Evolutionary conservation across 1,284 basidiomycete species (phyloP).

Genomic region (Rhodotorula sp.): DNA sequence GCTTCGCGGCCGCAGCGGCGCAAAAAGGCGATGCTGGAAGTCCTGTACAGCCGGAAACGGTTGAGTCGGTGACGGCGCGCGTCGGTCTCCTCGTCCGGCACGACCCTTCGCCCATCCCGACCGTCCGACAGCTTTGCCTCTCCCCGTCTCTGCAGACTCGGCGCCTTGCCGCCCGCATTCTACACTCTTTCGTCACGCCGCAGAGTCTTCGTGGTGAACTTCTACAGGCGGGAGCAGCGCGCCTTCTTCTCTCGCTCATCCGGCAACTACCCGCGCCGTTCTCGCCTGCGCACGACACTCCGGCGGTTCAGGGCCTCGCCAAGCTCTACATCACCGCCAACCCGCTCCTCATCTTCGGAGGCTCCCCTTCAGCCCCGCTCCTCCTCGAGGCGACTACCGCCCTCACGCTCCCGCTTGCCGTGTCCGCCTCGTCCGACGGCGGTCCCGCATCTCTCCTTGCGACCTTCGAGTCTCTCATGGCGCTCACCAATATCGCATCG

Average conservation of each 20-base stretch:
- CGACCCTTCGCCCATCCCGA: conserved; percentile 53
- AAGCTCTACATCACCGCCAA: conserved; percentile 90
- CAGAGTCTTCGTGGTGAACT: conserved; percentile 73
- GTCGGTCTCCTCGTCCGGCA: conserved; percentile 8
- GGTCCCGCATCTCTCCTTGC: conserved; percentile 61
- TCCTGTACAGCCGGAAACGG: conserved; percentile 46
- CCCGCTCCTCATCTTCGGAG: conserved; percentile 84
- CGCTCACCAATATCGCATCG: conserved; percentile 91
- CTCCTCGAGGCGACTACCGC: conserved; percentile 79
- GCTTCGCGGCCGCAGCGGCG: conserved; percentile 36
- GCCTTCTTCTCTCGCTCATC: conserved; percentile 68
- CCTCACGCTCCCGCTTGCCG: conserved; percentile 64
- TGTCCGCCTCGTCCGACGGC: conserved; percentile 61
- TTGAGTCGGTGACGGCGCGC: conserved; percentile 9
- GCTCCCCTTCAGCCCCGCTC: conserved; percentile 63
- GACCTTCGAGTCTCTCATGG: conserved; percentile 90
- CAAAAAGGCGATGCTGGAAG: conserved; percentile 40
- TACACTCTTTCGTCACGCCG: conserved; percentile 74
- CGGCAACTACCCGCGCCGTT: conserved; percentile 38
- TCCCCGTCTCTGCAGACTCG: conserved; percentile 53
- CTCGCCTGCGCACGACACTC: conserved; percentile 55
- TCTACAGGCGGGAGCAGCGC: conserved; percentile 79
- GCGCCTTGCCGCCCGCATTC: conserved; percentile 55
- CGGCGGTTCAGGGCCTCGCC: conserved; percentile 81
- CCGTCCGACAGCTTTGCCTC: conserved; percentile 62